phyloP scores from a whole-genome alignment of 371 early-diverging fungal genomes.

The Blyttiomyces sp. region DNA sequence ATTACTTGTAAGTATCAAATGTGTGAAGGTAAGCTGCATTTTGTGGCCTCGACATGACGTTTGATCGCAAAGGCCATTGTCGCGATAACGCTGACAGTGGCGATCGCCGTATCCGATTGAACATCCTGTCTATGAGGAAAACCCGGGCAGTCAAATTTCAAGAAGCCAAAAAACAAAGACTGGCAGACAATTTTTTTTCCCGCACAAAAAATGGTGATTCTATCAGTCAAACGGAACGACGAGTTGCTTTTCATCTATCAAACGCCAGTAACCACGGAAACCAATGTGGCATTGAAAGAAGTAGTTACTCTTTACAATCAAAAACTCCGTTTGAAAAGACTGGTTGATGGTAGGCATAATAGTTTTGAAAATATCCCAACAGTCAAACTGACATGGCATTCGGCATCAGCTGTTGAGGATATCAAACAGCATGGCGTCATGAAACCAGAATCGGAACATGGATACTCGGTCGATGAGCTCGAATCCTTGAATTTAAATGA shows the following conservation, averaged over 20 bases:
- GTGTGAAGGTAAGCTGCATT: no score
- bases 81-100: no score
- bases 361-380: no score
- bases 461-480: constrained; percentile 52
- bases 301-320: constrained; percentile 35
- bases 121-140: no score
- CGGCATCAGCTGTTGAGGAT: constrained; percentile 38
- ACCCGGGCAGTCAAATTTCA: no score
- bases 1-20: constrained; percentile 7
- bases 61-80: no score
- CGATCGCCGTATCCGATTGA: no score
- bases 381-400: background rate
- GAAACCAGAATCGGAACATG: constrained; percentile 48
- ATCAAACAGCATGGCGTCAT: constrained; percentile 43
- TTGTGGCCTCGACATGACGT: no score
- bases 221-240: constrained; percentile 44
- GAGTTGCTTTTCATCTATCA: constrained; percentile 42
- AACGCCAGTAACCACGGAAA: constrained; percentile 20
- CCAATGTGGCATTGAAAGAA: constrained; percentile 22
- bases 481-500: constrained; percentile 25
- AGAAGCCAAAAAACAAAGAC: no score
- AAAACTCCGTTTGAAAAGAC: constrained; percentile 34
- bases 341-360: constrained; percentile 38
- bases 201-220: constrained; percentile 37
- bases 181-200: no score